Base-by-base conservation (phyloP, 352 stramenopile genomes). In the Phytophthora ramorum region DNA sequence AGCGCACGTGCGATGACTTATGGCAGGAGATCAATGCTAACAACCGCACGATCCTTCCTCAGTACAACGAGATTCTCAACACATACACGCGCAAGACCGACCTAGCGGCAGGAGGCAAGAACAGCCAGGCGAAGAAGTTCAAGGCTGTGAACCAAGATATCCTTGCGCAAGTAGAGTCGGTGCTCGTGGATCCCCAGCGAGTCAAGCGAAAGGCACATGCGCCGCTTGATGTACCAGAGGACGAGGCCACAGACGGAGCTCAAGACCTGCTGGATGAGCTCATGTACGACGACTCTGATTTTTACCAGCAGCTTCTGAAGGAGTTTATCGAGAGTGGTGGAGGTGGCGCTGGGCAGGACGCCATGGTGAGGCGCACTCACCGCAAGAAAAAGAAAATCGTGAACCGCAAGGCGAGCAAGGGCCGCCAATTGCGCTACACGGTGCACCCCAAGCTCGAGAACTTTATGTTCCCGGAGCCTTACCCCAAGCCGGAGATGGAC, bases 401-500 rank as follows among this genome's bases (percentile, higher is more conserved):
- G n/a, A 95, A 96, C 74, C 89, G 89, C 63, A 95, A 95, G 64
- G 89, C 87, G 12, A 95, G 87, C 56, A 96, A 96, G 54, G 89
- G 89, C 40, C 85, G 89, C 26, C 76, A 90, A 58, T 62, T 96
- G 50, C 86, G 87, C 56, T 96, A 92, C 76, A 91, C 76, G 9
- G 87, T 95, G 30, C 85, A 95, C 68, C 85, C 89, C 0, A 96
- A 96, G 73, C 78, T 96, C 22, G 86, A 96, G 62, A 94, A 96
- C 69, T 96, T 96, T 46, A 96, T 95, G 89, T 96, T 95, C 57
- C 89, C 89, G 0, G 85, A 95, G 48, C 89, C 89, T 65, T 91
- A 91, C 53, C 78, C 80, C 6, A 79, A 76, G 37, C 76, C 85
- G 12, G 81, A 89, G 50, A 93, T 96, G 75, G 87, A 96, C 57